Evolutionary conservation across 208 protist genomes (phyloP), one percentile per base, ranked within the genome.

Genomic region (Leptomonas pyrrhocoris): DNA sequence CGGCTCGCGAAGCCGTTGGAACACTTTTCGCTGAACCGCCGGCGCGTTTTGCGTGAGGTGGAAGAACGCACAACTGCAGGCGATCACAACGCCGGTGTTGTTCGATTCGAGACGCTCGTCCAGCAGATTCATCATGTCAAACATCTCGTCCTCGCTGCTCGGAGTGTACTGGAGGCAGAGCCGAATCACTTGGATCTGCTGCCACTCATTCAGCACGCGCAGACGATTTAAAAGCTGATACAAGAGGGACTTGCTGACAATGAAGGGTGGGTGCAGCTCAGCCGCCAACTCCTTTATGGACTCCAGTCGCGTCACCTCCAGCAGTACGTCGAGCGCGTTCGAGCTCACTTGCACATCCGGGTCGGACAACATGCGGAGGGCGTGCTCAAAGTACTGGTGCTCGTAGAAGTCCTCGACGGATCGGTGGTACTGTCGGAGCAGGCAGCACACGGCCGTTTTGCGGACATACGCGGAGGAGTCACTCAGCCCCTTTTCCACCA

Each of bases 391-490:
- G 48, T 83, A 72, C 15, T 57, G 50, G 30, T 70, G 66, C 60
- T 66, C 56, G 28, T 75, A 56, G 59, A 97, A 92, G n/a, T 67
- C 65, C 7, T 76, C 43, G 1, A 86, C 70, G 23, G 85, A 77
- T 28, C 89, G 61, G 40, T 77, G 62, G 69, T 89, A 95, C 2
- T 98, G 57, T 28, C 94, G 96, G 2, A 97, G 67, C 12, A 82
- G 77, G 38, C 83, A 93, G 8, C 98, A 60, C 19, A 98, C 91
- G 15, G 98, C 96, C 4, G 89, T 97, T 43, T 96, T 92, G 43
- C 98, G 94, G 23, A 99, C 98, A 74, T 99, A 99, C 1, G 95
- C 64, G 7, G 79, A 89, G 15, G 54, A 40, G 78, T 99, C 98
- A 0, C 56, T 50, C 43, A 98, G 65, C 16, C 82, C 81, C 27